phyloP scores from a whole-genome alignment of 1,139 yeast species.

The Taphrina deformans region DNA sequence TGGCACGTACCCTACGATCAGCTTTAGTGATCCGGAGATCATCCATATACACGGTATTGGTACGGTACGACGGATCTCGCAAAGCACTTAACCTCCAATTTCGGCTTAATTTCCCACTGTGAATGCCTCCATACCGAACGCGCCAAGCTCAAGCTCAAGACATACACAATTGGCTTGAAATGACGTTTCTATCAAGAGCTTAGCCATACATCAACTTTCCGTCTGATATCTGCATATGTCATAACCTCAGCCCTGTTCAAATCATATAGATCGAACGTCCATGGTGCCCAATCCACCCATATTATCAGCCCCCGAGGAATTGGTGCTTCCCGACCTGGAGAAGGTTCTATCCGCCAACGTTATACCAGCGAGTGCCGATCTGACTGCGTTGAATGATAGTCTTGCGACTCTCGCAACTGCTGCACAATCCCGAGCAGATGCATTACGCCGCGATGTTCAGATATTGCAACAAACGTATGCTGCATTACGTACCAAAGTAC shows the following conservation, averaged over 20 bases:
- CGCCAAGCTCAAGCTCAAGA: too few species aligned
- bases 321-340: slow-evolving; percentile 19
- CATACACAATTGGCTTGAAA: neutral
- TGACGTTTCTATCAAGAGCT: too few species aligned
- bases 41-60: too few species aligned
- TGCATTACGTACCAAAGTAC: slow-evolving; percentile 15
- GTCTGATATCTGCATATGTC: too few species aligned
- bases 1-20: too few species aligned
- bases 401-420: slow-evolving; percentile 11
- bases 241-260: too few species aligned
- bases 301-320: slow-evolving; percentile 6
- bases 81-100: neutral
- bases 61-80: too few species aligned
- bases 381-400: slow-evolving; percentile 19
- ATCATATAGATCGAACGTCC: neutral
- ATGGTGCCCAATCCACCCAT: slow-evolving; percentile 15
- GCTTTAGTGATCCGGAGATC: too few species aligned
- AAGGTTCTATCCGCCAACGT: neutral
- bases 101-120: neutral
- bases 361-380: slow-evolving; percentile 21
- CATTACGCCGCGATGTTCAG: slow-evolving; percentile 20
- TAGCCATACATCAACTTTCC: too few species aligned
- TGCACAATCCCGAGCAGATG: slow-evolving; percentile 33
- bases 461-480: slow-evolving; percentile 16
- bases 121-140: neutral